Evolutionary conservation across 352 stramenopile species (phyloP), one percentile per base, ranked within the genome.

Genomic region (Vaucheria bursata): DNA sequence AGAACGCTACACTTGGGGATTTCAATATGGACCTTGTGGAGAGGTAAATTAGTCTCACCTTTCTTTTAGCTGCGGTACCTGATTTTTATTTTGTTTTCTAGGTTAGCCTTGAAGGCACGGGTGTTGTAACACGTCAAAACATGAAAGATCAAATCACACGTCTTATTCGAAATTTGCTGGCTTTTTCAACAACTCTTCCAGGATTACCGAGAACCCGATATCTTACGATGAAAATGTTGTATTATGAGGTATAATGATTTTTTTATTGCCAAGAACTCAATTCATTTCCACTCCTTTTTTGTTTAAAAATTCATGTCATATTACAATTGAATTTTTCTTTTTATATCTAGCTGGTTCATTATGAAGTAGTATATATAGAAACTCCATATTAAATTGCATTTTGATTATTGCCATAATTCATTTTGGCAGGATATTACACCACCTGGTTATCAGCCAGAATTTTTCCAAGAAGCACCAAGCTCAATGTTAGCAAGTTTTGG

Each of bases 361-460:
- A n/a, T n/a, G n/a, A n/a, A n/a, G n/a, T n/a, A n/a, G n/a, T n/a
- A n/a, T n/a, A n/a, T n/a, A n/a, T n/a, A n/a, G n/a, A n/a, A n/a
- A n/a, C n/a, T n/a, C n/a, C n/a, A n/a, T n/a, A n/a, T n/a, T n/a
- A n/a, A n/a, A n/a, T n/a, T n/a, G n/a, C n/a, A n/a, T n/a, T n/a
- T n/a, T n/a, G n/a, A n/a, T n/a, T n/a, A n/a, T n/a, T n/a, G n/a
- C n/a, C n/a, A n/a, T n/a, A n/a, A n/a, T n/a, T 18, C 18, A 69
- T 31, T 35, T 38, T 29, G n/a, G 6, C 65, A 72, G 65, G 65
- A 72, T 35, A 72, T 72, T 35, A 72, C 65, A 37, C 65, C 65
- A 32, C 65, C 65, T 38, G 65, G 65, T n/a, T 72, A 72, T 35
- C 65, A 72, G 65, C 65, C 65, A 2, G 65, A 72, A 2, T 72